A percentile compares a stretch with the other conserved stretches of the same genome.
These are phyloP conservation scores for Berberis thunbergii DNA, from an alignment of 164 flowering plant species.

Conservation along the genomic window DNA sequence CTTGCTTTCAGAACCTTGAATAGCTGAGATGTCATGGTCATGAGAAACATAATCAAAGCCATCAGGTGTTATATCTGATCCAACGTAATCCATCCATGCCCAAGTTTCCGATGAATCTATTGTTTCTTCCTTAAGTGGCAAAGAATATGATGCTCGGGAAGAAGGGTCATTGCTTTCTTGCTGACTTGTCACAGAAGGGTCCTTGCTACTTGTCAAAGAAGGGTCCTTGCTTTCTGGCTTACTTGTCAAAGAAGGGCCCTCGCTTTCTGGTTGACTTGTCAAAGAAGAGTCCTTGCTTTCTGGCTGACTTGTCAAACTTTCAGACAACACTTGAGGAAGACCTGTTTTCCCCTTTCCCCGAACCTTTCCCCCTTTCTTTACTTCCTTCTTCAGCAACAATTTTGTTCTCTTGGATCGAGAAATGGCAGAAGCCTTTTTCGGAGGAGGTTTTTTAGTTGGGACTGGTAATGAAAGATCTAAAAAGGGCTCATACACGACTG, in stretches of 20 bases:
- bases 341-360: slow-evolving; percentile 31
- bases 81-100: slow-evolving; percentile 15
- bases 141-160: slow-evolving; percentile 11
- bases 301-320: slow-evolving; percentile 16
- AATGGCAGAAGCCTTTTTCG: slow-evolving; percentile 23
- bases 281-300: slow-evolving; percentile 11
- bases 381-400: slow-evolving; percentile 30
- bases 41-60: slow-evolving; percentile 12
- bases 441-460: slow-evolving; percentile 61
- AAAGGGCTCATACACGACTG: slow-evolving; percentile 78
- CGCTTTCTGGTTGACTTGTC: slow-evolving; percentile 17
- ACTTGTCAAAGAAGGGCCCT: slow-evolving; percentile 19
- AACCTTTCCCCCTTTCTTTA: slow-evolving; percentile 38
- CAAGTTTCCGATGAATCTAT: slow-evolving; percentile 5
- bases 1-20: slow-evolving; percentile 13
- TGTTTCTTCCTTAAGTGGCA: slow-evolving; percentile 19
- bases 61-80: slow-evolving; percentile 9
- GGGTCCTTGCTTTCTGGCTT: slow-evolving; percentile 6
- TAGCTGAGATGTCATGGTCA: slow-evolving; percentile 11
- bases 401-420: slow-evolving; percentile 51
- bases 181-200: no score
- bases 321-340: slow-evolving; percentile 12
- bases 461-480: slow-evolving; percentile 87
- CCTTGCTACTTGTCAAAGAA: no score
- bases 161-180: slow-evolving; percentile 19